phyloP scores from a whole-genome alignment of 2,329 filamentous ascomycete genomes.

The Exophiala sideris region DNA sequence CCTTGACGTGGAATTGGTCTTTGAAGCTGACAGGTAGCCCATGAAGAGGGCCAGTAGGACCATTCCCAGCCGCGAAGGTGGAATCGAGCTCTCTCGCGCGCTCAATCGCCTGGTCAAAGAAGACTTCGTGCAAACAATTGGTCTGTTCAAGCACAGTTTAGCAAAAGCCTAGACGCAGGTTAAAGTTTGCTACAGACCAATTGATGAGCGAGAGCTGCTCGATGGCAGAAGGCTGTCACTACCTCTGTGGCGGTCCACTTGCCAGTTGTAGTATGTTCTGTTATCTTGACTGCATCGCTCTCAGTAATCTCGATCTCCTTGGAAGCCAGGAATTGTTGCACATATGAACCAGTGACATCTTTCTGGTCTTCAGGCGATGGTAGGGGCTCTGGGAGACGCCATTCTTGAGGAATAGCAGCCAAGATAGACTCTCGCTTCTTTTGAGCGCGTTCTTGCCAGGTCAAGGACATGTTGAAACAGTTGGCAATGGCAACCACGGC shows the following conservation, averaged over 20 bases:
- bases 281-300: constrained; percentile 46
- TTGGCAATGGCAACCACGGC: background rate
- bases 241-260: constrained; percentile 5
- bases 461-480: background rate
- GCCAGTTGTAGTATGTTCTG: constrained; percentile 5
- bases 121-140: constrained; percentile 39
- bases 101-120: constrained; percentile 45
- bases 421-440: constrained; percentile 53
- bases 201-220: constrained; percentile 39
- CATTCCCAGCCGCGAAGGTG: constrained; percentile 32
- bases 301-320: constrained; percentile 59
- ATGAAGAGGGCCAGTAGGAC: constrained; percentile 27
- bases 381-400: constrained; percentile 46
- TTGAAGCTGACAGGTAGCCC: constrained; percentile 9
- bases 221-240: constrained; percentile 39
- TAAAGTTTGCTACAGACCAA: constrained; percentile 42
- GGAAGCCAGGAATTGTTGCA: constrained; percentile 52
- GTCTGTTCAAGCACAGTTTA: background rate
- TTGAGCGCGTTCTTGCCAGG: constrained; percentile 50
- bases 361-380: constrained; percentile 50
- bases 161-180: constrained; percentile 32
- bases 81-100: constrained; percentile 60
- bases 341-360: constrained; percentile 54
- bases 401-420: constrained; percentile 53
- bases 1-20: constrained; percentile 28